Evolutionary conservation across 1,139 yeast species (phyloP), one percentile per base, ranked within the genome.

Genomic region (Schizosaccharomyces versatilis): DNA sequence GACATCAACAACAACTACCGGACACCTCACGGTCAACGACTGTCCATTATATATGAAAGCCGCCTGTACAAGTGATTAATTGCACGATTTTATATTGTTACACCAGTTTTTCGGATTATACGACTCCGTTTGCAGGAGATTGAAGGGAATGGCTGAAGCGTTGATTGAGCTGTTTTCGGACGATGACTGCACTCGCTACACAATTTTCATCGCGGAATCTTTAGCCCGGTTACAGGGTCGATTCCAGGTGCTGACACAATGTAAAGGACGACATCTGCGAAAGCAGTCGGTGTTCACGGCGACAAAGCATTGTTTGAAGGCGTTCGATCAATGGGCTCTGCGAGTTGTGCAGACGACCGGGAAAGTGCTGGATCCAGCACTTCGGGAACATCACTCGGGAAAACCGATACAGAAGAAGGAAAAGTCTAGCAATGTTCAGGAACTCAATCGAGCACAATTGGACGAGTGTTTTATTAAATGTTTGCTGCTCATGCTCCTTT

Each of bases 321-420:
- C 41, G 38, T 56, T 54, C 19, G 56, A 56, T 24, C 36, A 47
- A 3, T 56, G 58, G 58, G 53, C 55, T 7, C 10, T 48, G 7
- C 12, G 36, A 3, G 52, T 56, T 5, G 38, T 56, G 9, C 51
- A 54, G 38, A 19, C 55, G 9, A 42, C 54, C 17, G 58, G 58
- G 1, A 53, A 52, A 14, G 56, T 53, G 12, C 41, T 56, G 51
- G 54, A 56, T 40, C 48, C 52, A 14, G 44, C 48, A 9, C 39
- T 47, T 9, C 9, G 41, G 2, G 7, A 53, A n/a, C 32, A 15
- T 38, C 36, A 36, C 32, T 47, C 55, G 9, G 55, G 39, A 7
- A 47, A 42, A 36, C 57, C 57, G 15, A 24, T 24, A 1, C 47
- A 55, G 14, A 52, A 41, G 9, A 38, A 41, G n/a, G 54, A 52